phyloP scores from a whole-genome alignment of 2,329 filamentous ascomycete species.

The Blastomyces gilchristii region DNA sequence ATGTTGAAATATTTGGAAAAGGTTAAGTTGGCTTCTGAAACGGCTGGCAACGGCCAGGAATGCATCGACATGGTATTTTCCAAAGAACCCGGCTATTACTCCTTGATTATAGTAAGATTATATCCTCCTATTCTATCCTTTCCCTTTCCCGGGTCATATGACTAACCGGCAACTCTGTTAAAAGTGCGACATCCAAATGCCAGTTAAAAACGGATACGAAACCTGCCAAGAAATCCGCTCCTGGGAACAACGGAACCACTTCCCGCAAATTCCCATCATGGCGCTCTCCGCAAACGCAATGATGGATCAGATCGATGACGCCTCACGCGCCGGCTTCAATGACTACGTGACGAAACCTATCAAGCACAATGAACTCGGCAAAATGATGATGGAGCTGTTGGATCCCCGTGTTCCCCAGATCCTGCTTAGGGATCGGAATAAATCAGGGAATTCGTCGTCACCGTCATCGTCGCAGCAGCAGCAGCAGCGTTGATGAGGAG shows the following conservation, averaged over 20 bases:
- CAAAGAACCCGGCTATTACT: slow-evolving; percentile 39
- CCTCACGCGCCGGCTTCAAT: slow-evolving; percentile 39
- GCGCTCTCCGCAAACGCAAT: slow-evolving; percentile 42
- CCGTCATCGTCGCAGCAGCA: not conserved
- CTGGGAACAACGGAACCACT: slow-evolving; percentile 39
- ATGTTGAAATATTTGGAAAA: slow-evolving; percentile 42
- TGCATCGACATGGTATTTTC: slow-evolving; percentile 40
- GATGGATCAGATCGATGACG: slow-evolving; percentile 40
- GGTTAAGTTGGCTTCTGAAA: slow-evolving; percentile 38
- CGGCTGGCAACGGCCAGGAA: slow-evolving; percentile 38
- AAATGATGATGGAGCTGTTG: slow-evolving; percentile 41
- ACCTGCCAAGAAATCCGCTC: slow-evolving; percentile 38
- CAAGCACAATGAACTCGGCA: slow-evolving; percentile 40
- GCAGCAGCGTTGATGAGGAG: not conserved
- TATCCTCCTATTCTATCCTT: not conserved
- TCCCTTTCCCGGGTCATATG: too few relatives aligned
- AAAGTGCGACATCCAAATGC: slow-evolving; percentile 43
- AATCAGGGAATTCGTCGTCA: not conserved
- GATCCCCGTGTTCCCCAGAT: slow-evolving; percentile 34
- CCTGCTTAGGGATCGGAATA: slow-evolving; percentile 33
- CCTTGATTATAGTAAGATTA: slow-evolving; percentile 37
- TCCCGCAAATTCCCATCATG: slow-evolving; percentile 41
- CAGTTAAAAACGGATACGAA: slow-evolving; percentile 41
- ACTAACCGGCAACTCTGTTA: not conserved
- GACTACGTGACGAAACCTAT: slow-evolving; percentile 43